Evolutionary conservation across 2,329 filamentous ascomycete species (phyloP).

Genomic region (Mariannaea sp.): DNA sequence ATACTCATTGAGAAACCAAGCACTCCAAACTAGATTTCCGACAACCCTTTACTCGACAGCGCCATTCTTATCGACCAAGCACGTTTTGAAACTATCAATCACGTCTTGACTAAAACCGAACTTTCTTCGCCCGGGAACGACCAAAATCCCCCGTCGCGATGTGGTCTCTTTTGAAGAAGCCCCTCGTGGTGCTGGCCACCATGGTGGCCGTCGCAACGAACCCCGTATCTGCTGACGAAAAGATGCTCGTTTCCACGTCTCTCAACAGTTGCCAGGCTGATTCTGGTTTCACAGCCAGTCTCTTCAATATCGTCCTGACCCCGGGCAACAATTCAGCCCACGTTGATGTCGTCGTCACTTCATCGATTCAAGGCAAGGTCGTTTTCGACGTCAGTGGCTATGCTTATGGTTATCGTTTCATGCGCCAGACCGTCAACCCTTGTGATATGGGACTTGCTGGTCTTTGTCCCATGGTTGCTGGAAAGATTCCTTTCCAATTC

Average conservation of each 20-base stretch:
- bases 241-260: conserved; percentile 78
- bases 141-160: conserved; percentile 43
- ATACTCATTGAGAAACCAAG: too few species aligned
- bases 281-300: conserved; percentile 82
- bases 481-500: conserved; percentile 76
- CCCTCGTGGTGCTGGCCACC: conserved; percentile 52
- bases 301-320: conserved; percentile 85
- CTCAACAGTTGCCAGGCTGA: conserved; percentile 84
- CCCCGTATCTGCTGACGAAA: conserved; percentile 62
- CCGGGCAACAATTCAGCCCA: conserved; percentile 73
- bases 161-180: conserved; percentile 52
- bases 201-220: conserved; percentile 48
- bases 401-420: conserved; percentile 80
- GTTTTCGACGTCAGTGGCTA: conserved; percentile 75
- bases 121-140: conserved; percentile 2
- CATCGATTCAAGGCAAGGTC: conserved; percentile 81
- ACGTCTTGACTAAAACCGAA: conserved; percentile 13
- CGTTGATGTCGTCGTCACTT: conserved; percentile 80
- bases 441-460: conserved; percentile 72
- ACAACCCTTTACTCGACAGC: conserved; percentile 6
- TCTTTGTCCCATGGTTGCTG: conserved; percentile 89
- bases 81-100: conserved; percentile 13
- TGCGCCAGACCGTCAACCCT: conserved; percentile 73
- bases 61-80: conserved; percentile 3
- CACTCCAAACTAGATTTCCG: not conserved